These are phyloP conservation scores for Zygosaccharomyces rouxii DNA, from an alignment of 805 yeast genomes.

Conservation along the genomic window DNA sequence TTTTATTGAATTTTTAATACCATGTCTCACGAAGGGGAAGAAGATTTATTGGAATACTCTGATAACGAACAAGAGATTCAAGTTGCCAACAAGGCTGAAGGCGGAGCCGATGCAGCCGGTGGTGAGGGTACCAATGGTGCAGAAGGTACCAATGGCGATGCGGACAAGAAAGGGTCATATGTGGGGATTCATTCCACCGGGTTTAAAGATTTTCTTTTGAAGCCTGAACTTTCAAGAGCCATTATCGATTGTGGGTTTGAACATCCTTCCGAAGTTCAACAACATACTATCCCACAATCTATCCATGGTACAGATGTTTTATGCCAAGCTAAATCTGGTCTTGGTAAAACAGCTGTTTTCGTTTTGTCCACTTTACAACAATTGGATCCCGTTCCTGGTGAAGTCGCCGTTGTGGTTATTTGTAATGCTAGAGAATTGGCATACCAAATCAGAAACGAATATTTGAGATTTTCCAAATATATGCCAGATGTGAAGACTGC, in stretches of 20 bases:
- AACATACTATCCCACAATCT: constrained; percentile 96
- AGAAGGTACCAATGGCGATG: constrained; percentile 47
- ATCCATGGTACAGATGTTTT: constrained; percentile 95
- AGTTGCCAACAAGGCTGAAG: constrained; percentile 43
- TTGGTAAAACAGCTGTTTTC: constrained; percentile 98
- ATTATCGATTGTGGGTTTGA: constrained; percentile 99
- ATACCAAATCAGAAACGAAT: constrained; percentile 95
- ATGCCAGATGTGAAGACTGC: constrained; percentile 97
- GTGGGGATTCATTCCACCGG: constrained; percentile 98
- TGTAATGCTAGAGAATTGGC: constrained; percentile 99
- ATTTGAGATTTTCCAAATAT: constrained; percentile 94
- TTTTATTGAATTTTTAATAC: neutral
- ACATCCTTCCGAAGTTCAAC: constrained; percentile 99
- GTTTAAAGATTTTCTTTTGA: constrained; percentile 93
- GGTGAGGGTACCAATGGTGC: constrained; percentile 22
- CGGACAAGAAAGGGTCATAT: constrained; percentile 91
- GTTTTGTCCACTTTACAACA: constrained; percentile 95
- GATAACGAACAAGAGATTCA: constrained; percentile 95
- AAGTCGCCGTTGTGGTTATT: constrained; percentile 86
- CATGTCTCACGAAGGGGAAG: constrained; percentile 97
- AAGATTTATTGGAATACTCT: constrained; percentile 97
- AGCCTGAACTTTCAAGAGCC: constrained; percentile 95
- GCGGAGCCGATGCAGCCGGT: constrained; percentile 19
- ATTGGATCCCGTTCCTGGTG: constrained; percentile 96
- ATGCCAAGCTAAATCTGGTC: constrained; percentile 99